These are phyloP conservation scores for Dentipellis fragilis DNA, from an alignment of 768 basidiomycete genomes.

Conservation along the genomic window DNA sequence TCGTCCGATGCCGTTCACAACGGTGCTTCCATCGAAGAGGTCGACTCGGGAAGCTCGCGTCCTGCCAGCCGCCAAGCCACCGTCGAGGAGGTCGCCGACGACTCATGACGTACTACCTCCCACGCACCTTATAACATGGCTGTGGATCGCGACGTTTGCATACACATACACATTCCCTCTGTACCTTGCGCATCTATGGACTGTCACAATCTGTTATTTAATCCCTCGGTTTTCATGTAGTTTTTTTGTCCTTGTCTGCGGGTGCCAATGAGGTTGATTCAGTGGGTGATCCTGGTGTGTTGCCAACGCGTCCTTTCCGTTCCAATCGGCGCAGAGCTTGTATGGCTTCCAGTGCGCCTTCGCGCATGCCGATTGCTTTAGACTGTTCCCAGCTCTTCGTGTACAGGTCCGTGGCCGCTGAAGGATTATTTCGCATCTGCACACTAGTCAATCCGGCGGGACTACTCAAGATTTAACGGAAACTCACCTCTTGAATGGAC, in stretches of 20 bases:
- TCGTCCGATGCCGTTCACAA: slow-evolving; percentile 22
- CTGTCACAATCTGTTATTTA: slow-evolving; percentile 8
- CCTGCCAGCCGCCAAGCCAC: slow-evolving; percentile 21
- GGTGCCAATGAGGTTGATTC: neutral
- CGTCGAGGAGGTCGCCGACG: slow-evolving; percentile 23
- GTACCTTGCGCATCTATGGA: neutral
- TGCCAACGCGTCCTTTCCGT: neutral
- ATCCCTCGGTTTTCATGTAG: slow-evolving; percentile 5
- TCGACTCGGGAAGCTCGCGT: slow-evolving; percentile 25
- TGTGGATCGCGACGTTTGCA: neutral
- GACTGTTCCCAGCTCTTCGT: slow-evolving; percentile 10
- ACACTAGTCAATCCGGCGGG: neutral
- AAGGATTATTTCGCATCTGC: slow-evolving; percentile 7
- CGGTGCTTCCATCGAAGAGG: slow-evolving; percentile 29
- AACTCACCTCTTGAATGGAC: slow-evolving; percentile 12
- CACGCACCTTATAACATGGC: neutral
- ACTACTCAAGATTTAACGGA: neutral
- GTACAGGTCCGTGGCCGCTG: slow-evolving; percentile 7
- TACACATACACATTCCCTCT: neutral
- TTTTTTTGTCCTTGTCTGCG: neutral
- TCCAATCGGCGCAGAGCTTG: slow-evolving; percentile 10
- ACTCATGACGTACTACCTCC: slow-evolving; percentile 11
- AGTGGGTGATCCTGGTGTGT: too few relatives aligned
- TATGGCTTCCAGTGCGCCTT: slow-evolving; percentile 9
- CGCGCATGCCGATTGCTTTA: slow-evolving; percentile 7